Base-by-base conservation (phyloP, 805 yeast species). In the Yamadazyma laniorum region DNA sequence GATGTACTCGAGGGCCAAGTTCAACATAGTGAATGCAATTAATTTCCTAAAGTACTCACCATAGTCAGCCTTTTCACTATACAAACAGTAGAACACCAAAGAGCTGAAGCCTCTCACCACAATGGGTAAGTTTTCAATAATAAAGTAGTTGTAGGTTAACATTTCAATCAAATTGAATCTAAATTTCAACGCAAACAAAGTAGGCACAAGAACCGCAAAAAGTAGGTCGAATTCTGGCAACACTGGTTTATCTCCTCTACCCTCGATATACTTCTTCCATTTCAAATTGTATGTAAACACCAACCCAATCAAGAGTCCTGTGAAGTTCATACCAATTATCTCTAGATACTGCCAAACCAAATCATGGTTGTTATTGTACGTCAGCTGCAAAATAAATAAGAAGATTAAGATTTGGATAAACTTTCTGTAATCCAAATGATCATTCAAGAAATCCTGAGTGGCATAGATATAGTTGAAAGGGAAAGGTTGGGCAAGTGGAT, bases 161-260 rank as follows among this genome's bases (percentile, higher is more conserved):
- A 63, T 66, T 33, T 46, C 50, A 29, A 46, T 35, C 16, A 43
- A 25, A 34, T 43, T 26, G 32, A 32, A 39, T 15, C 39, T 38
- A 21, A 38, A 34, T 18, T 33, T 39, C 19, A 43, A 18, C 15
- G 53, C 52, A 39, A 59, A 50, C 35, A 65, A 51, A 25, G 53
- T 47, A 0, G 73, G 73, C 5, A 69, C 44, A 13, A 63, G 36
- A n/a, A 63, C 39, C 19, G 66, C 51, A 43, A 63, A 65, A 7
- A 68, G 25, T 34, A 56, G 49, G 47, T 67, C 62, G 48, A 67
- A 69, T 28, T 62, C 65, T 12, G 74, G 74, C 36, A 59, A 47
- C 12, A 34, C 35, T 11, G 67, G 65, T 27, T 43, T 34, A 13
- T 30, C 18, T 7, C 26, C 34, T 6, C 53, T 53, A 12, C 43